Conservation (phyloP, 345 rosid species). For the Brassica rapa region DNA sequence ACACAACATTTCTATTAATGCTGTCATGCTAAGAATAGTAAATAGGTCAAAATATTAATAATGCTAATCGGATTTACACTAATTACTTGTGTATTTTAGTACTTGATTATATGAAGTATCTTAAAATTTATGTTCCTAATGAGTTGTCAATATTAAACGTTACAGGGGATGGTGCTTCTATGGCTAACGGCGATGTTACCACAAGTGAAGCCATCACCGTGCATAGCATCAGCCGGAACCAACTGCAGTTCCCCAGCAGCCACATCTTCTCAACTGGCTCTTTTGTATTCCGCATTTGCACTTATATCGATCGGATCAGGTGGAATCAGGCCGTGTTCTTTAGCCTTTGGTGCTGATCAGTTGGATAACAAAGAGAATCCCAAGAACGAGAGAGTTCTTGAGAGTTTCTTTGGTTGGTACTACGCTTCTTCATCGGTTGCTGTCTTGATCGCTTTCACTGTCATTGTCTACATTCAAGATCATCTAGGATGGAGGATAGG, state of each 20-base stretch:
- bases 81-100: neutral
- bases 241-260: constrained; percentile 52
- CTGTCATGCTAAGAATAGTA: neutral
- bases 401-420: constrained; percentile 73
- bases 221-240: constrained; percentile 27
- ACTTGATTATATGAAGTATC: neutral
- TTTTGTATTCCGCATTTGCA: constrained; percentile 47
- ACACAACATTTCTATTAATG: neutral
- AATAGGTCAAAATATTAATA: neutral
- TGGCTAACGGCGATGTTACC: constrained; percentile 77
- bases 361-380: constrained; percentile 53
- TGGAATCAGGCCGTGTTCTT: constrained; percentile 72
- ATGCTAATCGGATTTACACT: neutral
- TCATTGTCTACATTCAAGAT: constrained; percentile 64
- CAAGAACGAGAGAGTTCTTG: constrained; percentile 54
- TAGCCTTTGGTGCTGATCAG: constrained; percentile 80
- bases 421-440: constrained; percentile 58
- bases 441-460: constrained; percentile 57
- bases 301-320: constrained; percentile 75
- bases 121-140: neutral
- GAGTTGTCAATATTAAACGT: constrained; percentile 1
- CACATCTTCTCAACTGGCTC: constrained; percentile 47
- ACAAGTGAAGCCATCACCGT: constrained; percentile 56
- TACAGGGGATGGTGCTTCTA: constrained; percentile 67
- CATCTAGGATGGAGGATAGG: constrained; percentile 68